Evolutionary conservation across 805 yeast species (phyloP).

Genomic region (Yarrowia bubula): DNA sequence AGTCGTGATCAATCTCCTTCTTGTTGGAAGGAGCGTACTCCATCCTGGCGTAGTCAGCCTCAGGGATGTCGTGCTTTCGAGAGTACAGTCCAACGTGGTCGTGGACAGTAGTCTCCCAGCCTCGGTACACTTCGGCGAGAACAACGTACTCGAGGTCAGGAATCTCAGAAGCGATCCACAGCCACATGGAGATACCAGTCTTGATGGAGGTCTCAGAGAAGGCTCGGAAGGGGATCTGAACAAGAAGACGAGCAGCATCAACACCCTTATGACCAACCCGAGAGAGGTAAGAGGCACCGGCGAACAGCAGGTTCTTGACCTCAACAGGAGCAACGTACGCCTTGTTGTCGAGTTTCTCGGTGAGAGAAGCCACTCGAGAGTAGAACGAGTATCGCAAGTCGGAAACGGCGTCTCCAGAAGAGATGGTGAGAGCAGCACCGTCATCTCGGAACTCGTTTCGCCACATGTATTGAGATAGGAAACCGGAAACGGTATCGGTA

Average conservation of each 20-base stretch:
- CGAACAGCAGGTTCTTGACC: conserved; percentile 34
- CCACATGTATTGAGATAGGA: conserved; percentile 77
- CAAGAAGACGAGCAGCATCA: conserved; percentile 35
- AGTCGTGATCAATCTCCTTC: conserved; percentile 51
- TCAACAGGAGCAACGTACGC: conserved; percentile 34
- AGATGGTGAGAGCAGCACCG: neutral
- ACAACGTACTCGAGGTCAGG: conserved; percentile 58
- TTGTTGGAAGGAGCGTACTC: conserved; percentile 85
- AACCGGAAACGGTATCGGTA: conserved; percentile 61
- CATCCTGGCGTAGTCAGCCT: conserved; percentile 72
- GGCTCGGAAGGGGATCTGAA: conserved; percentile 60
- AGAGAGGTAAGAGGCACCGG: conserved; percentile 45
- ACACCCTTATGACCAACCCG: conserved; percentile 32
- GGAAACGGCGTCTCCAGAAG: neutral
- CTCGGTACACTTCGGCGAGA: conserved; percentile 63
- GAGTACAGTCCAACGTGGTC: conserved; percentile 64
- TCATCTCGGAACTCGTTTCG: conserved; percentile 44
- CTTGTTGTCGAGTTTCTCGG: conserved; percentile 30
- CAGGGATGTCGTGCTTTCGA: conserved; percentile 49
- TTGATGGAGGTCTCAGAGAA: conserved; percentile 61
- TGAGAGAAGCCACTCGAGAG: conserved; percentile 32
- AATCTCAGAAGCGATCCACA: conserved; percentile 67
- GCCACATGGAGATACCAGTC: conserved; percentile 75
- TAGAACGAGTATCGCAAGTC: conserved; percentile 31
- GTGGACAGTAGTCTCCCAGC: conserved; percentile 67